Conservation (phyloP, 1,284 basidiomycete genomes). For the Cronartium ribicola region DNA sequence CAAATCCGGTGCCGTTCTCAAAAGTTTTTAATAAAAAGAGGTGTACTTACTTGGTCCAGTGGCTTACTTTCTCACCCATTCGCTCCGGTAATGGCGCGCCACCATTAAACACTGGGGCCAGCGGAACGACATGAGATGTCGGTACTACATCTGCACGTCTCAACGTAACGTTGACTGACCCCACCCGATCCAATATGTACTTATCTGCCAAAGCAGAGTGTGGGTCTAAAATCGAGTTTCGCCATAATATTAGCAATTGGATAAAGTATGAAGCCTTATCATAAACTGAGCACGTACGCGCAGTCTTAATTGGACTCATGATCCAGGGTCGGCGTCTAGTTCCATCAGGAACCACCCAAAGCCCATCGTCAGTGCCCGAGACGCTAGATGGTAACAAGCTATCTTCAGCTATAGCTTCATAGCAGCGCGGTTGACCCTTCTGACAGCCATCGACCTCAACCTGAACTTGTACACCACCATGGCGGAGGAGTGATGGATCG, state of each 20-base stretch:
- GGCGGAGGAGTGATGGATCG: constrained; percentile 13
- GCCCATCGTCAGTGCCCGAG: constrained; percentile 27
- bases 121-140: constrained; percentile 30
- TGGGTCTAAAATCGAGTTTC: constrained; percentile 17
- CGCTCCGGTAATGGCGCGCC: constrained; percentile 36
- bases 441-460: constrained; percentile 41
- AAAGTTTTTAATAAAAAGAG: no score
- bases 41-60: constrained; percentile 35
- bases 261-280: no score
- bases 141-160: constrained; percentile 33
- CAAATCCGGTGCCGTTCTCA: no score
- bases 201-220: constrained; percentile 41
- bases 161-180: constrained; percentile 29
- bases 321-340: constrained; percentile 41
- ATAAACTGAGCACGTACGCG: constrained; percentile 16
- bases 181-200: constrained; percentile 35
- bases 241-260: background rate
- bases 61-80: constrained; percentile 34
- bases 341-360: constrained; percentile 41
- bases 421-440: constrained; percentile 37
- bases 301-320: constrained; percentile 38
- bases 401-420: constrained; percentile 20
- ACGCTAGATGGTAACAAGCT: constrained; percentile 19
- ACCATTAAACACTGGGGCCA: constrained; percentile 30
- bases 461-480: constrained; percentile 33